Base-by-base conservation (phyloP, 352 stramenopile genomes). In the Phytophthora crassamura region DNA sequence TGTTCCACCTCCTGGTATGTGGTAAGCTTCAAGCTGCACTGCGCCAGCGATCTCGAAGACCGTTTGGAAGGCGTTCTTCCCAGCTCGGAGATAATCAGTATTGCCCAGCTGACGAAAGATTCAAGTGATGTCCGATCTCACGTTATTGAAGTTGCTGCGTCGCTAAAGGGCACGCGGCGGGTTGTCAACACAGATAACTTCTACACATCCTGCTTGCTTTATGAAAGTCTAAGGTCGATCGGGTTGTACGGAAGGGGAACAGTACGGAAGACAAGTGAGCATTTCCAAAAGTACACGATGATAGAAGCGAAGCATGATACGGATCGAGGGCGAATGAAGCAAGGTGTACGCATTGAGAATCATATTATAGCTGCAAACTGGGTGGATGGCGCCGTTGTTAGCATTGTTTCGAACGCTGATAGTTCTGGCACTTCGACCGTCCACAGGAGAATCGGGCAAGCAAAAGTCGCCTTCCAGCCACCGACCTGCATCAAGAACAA, bases 101-200 rank as follows among this genome's bases (percentile, higher is more conserved):
- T 55, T 30, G 25, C 15, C 12, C 18, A 50, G 1, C 14, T 65
- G 1, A 64, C 55, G 2, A 18, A 39, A 11, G 28, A 63, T n/a
- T 47, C 55, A 4, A 55, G 53, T 4, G 50, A 55, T 6, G 32
- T 67, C 16, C 56, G 67, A 32, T 57, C 67, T 22, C 50, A 65
- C 25, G 67, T 80, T 3, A 34, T 77, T 16, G 63, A 80, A 42
- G 54, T 74, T 0, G 64, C 51, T 7, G 25, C 14, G 8, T 48
- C 56, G 0, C 65, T 72, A 18, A 48, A 72, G 45, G 34, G 41
- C 7, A 61, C 59, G 0, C 42, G 40, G 5, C 49, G 64, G 3
- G 60, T 78, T 20, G 48, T 78, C 36, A 72, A 72, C 32, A 64
- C 49, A 3, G 68, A 80, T 38, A 77, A 77, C 49, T 75, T 64